Evolutionary conservation across 1,139 yeast species (phyloP), one percentile per base, ranked within the genome.

Genomic region (Zygoascus meyerae): DNA sequence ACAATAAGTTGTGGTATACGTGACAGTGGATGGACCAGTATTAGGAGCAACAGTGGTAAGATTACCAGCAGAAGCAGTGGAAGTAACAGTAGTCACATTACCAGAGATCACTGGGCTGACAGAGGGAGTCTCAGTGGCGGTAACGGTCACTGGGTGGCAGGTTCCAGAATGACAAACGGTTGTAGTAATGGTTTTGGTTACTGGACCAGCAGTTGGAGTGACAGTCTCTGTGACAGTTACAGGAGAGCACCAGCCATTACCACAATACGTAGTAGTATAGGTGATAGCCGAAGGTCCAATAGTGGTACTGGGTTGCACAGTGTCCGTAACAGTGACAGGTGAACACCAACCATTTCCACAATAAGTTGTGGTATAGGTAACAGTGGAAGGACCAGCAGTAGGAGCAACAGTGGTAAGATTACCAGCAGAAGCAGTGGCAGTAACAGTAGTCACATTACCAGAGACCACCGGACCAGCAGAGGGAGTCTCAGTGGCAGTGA

Each of bases 321-420:
- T 43, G 5, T 29, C 37, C 8, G 42, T 37, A 3, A 18, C 14
- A 30, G 34, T 32, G 14, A 55, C 53, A 45, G 39, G 30, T 8
- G 30, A 9, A 35, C 39, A 35, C 29, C 39, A 17, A 2, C 30
- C 29, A 7, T 26, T 14, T 11, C 43, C 40, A 3, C 35, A 33
- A 2, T 51, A 46, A 12, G 32, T 36, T n/a, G 54, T 52, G 33
- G 40, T 32, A 7, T 52, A 53, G 39, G 49, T 47, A 29, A 54
- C 32, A 10, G 51, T 51, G 36, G 56, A 53, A 44, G 42, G 55
- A 8, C 55, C 52, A 44, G 56, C 51, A 17, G 46, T 44, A 9
- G 54, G 48, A 14, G 48, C 45, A 8, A 52, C 44, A 9, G 55
- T 47, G 11, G 48, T 41, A 36, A 49, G 47, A 8, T 28, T 32